Conservation (phyloP, 1,139 yeast species). For the Candida neerlandica region DNA sequence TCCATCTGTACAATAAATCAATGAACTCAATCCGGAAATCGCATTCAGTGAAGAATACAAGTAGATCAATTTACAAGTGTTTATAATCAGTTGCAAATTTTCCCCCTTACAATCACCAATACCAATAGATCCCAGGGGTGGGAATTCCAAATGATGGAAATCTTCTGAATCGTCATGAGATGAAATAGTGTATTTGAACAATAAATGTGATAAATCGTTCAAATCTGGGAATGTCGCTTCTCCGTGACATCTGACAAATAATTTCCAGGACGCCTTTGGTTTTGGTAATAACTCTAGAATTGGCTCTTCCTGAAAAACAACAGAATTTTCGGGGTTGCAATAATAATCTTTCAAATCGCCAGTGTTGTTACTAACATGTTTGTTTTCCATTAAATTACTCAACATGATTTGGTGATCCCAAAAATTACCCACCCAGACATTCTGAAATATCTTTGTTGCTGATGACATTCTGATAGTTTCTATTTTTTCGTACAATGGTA, state of each 20-base stretch:
- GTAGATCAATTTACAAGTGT: slow-evolving; percentile 63
- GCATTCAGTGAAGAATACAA: slow-evolving; percentile 37
- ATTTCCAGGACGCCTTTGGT: slow-evolving; percentile 38
- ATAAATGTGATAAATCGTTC: slow-evolving; percentile 35
- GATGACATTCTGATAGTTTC: slow-evolving; percentile 85
- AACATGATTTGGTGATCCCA: slow-evolving; percentile 48
- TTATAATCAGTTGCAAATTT: slow-evolving; percentile 58
- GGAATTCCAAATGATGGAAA: slow-evolving; percentile 59
- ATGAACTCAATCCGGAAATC: slow-evolving; percentile 24
- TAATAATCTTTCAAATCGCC: slow-evolving; percentile 34
- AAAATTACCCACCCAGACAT: slow-evolving; percentile 81
- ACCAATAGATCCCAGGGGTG: slow-evolving; percentile 82
- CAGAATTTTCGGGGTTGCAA: slow-evolving; percentile 43
- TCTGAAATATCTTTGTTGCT: slow-evolving; percentile 59
- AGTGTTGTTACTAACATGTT: neutral
- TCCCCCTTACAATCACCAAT: slow-evolving; percentile 66
- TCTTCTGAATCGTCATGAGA: slow-evolving; percentile 27
- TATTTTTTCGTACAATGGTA: slow-evolving; percentile 70
- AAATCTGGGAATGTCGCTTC: slow-evolving; percentile 60
- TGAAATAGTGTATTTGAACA: slow-evolving; percentile 34
- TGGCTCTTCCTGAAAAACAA: slow-evolving; percentile 12
- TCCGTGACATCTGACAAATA: slow-evolving; percentile 49
- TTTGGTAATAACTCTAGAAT: slow-evolving; percentile 33
- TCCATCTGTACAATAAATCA: slow-evolving; percentile 86
- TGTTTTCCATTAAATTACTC: slow-evolving; percentile 24